Evolutionary conservation across 75 land plant genomes (phyloP), one percentile per base, ranked within the genome.

Genomic region (Cunninghamia lanceolata): DNA sequence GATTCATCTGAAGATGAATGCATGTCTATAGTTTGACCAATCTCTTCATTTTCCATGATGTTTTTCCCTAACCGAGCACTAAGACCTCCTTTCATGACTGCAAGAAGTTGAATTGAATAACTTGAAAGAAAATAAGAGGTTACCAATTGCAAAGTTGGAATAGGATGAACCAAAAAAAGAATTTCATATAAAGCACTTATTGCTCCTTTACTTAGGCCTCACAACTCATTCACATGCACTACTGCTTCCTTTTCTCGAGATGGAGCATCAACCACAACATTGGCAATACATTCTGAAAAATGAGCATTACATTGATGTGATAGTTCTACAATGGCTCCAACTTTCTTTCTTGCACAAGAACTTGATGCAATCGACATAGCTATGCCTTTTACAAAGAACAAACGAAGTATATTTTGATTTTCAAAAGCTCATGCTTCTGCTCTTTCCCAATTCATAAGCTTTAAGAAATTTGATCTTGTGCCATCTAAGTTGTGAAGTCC

Each of bases 131-230:
- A 86, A 89, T 85, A 85, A 88, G 86, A 98, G 75, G 99, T 93
- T 81, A 95, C 96, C 87, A 83, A 84, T 84, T 93, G 95, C 93
- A 98, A 84, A 82, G 89, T 78, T 47, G 92, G 82, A 85, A 92
- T 54, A 39, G 99, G 92, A 66, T 89, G 74, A 16, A 92, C 83
- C 10, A 97, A 93, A 84, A 96, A 95, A 11, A 98, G 90, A 50
- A 98, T 83, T 14, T 94, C 95, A 92, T 96, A 96, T 19, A 98
- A 90, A 52, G 99, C 88, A 84, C 91, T 91, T 70, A 98, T 86
- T 21, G 97, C 87, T 34, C 94, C 97, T 85, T 87, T 92, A 80
- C 97, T 94, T 13, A 98, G 92, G 4, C 95, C 96, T 99, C 99
- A 98, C 86, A 95, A 86, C 47, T 96, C 97, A 75, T 93, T 86